A percentile compares a stretch with the other conserved stretches of the same genome.
Conservation (phyloP, 2,329 filamentous ascomycete species). For the Teratosphaeria gauchensis region DNA sequence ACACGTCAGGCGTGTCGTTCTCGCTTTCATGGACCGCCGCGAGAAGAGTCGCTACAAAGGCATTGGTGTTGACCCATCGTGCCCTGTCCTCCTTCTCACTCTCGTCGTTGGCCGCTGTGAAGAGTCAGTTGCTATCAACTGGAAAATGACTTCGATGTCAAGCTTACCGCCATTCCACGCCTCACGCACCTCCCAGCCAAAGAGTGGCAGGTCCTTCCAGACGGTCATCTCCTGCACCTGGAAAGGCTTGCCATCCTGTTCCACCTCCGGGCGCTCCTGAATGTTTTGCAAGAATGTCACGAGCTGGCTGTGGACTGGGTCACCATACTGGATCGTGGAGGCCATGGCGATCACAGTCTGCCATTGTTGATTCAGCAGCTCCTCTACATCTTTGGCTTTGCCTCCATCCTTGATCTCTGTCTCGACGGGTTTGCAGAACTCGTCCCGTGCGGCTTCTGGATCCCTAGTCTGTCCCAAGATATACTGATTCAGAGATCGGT, state of each 20-base stretch:
- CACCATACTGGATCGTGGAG: not conserved
- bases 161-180: conserved; percentile 22
- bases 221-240: conserved; percentile 16
- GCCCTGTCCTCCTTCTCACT: conserved; percentile 8
- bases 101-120: conserved; percentile 11
- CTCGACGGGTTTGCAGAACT: not conserved
- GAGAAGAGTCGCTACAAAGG: conserved; percentile 19
- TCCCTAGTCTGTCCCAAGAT: not conserved
- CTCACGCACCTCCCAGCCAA: conserved; percentile 22
- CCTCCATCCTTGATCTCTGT: not conserved
- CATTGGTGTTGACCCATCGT: conserved; percentile 24
- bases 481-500: not conserved
- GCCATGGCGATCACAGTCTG: not conserved
- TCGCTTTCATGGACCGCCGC: conserved; percentile 11
- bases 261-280: not conserved
- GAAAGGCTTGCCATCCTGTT: conserved; percentile 4
- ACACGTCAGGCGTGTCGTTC: conserved; percentile 17
- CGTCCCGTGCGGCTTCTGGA: not conserved
- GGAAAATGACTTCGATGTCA: not conserved
- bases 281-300: not conserved
- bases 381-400: not conserved
- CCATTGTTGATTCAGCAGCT: not conserved
- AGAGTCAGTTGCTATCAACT: not conserved
- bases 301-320: not conserved
- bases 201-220: conserved; percentile 21